Base-by-base conservation (phyloP, 257 asterid species). In the Salvia splendens region DNA sequence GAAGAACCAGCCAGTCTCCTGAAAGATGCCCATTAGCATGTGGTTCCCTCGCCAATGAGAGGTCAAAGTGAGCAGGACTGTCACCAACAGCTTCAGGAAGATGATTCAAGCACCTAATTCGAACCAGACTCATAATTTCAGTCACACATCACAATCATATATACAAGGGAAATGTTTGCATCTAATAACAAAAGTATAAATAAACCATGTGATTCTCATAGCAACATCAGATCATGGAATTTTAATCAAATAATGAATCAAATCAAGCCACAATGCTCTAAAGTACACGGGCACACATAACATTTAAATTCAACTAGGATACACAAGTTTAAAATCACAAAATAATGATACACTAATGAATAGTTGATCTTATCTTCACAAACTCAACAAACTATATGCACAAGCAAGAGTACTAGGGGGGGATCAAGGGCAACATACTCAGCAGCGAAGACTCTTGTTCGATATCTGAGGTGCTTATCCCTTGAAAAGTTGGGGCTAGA, bases 391-490 rank as follows among this genome's bases (percentile, higher is more conserved):
- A 62, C 58, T 59, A 61, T 3, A 53, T 57, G 30, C 63, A 12
- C 5, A 24, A 30, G 48, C 45, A 53, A 36, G 32, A 36, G 12
- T 58, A 35, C 6, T 4, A 0, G 40, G 40, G 40, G 6, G 40
- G 40, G 9, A 38, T 38, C 42, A 38, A 38, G 42, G 45, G 51
- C 17, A 64, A 80, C 95, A 69, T 89, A 94, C 99, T 94, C 99
- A 33, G 99, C 97, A 67, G 99, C 99, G 78, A 94, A 94, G 73
- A 91, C 87, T 82, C 96, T 83, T 45, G 99, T 94, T 64, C 99
- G 91, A 68, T 90, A 91, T 91, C 99, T 86, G 79, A 94, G 92
- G 87, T 88, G 99, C 82, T 85, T 93, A 76, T 88, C 91, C 74
- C 86, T 85, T 78, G 87, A 64, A 73, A 79, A 76, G 78, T 75